Base-by-base conservation (phyloP, 1,284 basidiomycete species). In the Exsudoporus floridanus region DNA sequence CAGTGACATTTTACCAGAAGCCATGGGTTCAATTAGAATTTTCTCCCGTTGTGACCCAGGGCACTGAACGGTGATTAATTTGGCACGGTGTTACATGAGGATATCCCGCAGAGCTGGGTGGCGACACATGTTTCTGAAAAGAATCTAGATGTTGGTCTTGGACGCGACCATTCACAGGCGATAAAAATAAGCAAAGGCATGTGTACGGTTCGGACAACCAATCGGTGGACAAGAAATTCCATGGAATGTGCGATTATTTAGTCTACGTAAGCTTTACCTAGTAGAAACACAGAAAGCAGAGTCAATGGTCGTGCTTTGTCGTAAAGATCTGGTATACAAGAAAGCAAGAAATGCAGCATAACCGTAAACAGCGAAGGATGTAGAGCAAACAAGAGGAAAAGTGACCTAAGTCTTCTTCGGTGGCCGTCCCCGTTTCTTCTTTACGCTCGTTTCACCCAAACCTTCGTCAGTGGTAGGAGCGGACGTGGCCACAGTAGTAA, bases 371-470 rank as follows among this genome's bases (percentile, higher is more conserved):
- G 19, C 16, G 47, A 40, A 47, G 47, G 38, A 56, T 33, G 49
- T 21, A 38, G n/a, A 52, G 36, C 35, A 35, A 39, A n/a, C 19
- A 47, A 46, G 33, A 35, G 35, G 41, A 42, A 12, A 21, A 8
- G 23, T 37, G 54, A 52, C 45, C 35, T 66, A 68, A 33, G 73
- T 59, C 66, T 80, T 81, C 80, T 90, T 90, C 65, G 82, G 81
- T 62, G 86, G 87, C 61, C 86, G 78, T 47, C 86, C 86, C 59
- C 84, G 76, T 74, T 82, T 89, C 79, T 77, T 84, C 80, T 82
- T 86, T 53, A 71, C 67, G 60, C 66, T 71, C 54, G 77, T 58
- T 62, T 81, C 81, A 46, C 63, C 69, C 35, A 63, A 65, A 46
- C 66, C 66, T 49, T 80, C 80, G 30, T 64, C 75, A 59, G 70